phyloP scores from a whole-genome alignment of 495 filamentous ascomycete genomes.

The Astrothelium subdiscretum region DNA sequence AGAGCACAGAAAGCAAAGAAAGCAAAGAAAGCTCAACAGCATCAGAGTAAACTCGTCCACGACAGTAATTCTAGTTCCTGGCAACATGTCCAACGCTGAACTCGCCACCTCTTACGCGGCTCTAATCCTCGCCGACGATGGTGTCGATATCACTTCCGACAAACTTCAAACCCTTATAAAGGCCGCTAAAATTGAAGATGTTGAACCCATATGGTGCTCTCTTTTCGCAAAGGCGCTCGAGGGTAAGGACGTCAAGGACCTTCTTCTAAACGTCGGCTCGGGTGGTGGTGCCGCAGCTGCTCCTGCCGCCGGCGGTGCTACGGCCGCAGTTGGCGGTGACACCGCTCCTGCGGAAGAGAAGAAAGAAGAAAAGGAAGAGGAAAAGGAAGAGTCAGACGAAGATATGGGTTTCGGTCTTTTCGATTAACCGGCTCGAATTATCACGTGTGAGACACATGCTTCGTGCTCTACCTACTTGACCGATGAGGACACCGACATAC shows the following conservation, averaged over 20 bases:
- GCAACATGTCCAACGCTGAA: slow-evolving; percentile 98
- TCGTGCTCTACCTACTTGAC: too few species aligned
- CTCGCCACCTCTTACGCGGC: slow-evolving; percentile 94
- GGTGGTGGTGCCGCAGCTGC: slow-evolving; percentile 79
- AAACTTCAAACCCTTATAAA: slow-evolving; percentile 84
- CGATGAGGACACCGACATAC: too few species aligned
- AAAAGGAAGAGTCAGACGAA: too few species aligned
- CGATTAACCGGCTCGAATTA: too few species aligned
- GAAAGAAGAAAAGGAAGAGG: slow-evolving; percentile 56
- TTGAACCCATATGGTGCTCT: slow-evolving; percentile 95
- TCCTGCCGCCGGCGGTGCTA: slow-evolving; percentile 50
- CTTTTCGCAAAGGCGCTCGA: slow-evolving; percentile 99
- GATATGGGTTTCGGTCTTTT: too few species aligned
- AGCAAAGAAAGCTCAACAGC: too few species aligned
- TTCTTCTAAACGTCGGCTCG: slow-evolving; percentile 91
- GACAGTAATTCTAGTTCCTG: too few species aligned
- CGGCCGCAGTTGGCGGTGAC: slow-evolving; percentile 45
- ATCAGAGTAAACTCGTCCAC: too few species aligned
- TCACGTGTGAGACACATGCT: too few species aligned
- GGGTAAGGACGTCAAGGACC: slow-evolving; percentile 98
- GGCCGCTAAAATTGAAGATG: slow-evolving; percentile 74
- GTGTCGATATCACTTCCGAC: slow-evolving; percentile 93
- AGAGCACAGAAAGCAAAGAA: too few species aligned
- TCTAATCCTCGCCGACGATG: slow-evolving; percentile 98
- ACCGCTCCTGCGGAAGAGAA: slow-evolving; percentile 50